Percentiles rank a stretch among this genome's conserved stretches.
Conservation (phyloP, 2,329 filamentous ascomycete genomes). For the Hymenoscyphus fraxineus region DNA sequence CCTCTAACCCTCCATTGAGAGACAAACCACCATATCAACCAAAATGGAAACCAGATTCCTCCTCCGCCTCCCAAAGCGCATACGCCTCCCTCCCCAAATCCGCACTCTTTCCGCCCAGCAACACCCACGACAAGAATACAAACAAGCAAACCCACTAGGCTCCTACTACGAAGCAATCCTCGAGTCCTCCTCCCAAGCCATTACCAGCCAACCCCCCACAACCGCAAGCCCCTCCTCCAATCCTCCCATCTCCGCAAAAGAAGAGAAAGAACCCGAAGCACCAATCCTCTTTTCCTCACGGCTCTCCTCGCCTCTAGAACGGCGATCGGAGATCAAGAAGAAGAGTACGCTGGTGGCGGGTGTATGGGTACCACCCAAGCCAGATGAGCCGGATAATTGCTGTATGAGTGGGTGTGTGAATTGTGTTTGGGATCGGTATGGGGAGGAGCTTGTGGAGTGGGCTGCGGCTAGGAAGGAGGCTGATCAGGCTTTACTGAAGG, state of each 20-base stretch:
- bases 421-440: conserved; percentile 90
- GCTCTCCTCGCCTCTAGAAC: conserved; percentile 68
- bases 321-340: conserved; percentile 55
- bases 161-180: conserved; percentile 58
- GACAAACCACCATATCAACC: neutral
- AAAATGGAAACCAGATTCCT: conserved; percentile 30
- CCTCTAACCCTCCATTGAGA: neutral
- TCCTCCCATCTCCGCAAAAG: conserved; percentile 15
- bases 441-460: conserved; percentile 93
- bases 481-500: conserved; percentile 46
- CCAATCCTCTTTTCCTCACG: conserved; percentile 78
- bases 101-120: conserved; percentile 17
- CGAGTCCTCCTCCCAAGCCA: conserved; percentile 38
- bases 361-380: conserved; percentile 75
- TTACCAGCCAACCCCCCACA: conserved; percentile 22
- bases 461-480: conserved; percentile 62
- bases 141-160: conserved; percentile 47
- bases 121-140: conserved; percentile 15
- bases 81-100: conserved; percentile 16
- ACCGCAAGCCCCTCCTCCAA: conserved; percentile 17
- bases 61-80: conserved; percentile 23
- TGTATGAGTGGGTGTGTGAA: conserved; percentile 99
- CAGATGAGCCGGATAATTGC: conserved; percentile 92
- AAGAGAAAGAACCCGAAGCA: conserved; percentile 40
- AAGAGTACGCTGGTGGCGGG: conserved; percentile 68